phyloP scores from a whole-genome alignment of 345 rosid species.

The Aurinia saxatilis region DNA sequence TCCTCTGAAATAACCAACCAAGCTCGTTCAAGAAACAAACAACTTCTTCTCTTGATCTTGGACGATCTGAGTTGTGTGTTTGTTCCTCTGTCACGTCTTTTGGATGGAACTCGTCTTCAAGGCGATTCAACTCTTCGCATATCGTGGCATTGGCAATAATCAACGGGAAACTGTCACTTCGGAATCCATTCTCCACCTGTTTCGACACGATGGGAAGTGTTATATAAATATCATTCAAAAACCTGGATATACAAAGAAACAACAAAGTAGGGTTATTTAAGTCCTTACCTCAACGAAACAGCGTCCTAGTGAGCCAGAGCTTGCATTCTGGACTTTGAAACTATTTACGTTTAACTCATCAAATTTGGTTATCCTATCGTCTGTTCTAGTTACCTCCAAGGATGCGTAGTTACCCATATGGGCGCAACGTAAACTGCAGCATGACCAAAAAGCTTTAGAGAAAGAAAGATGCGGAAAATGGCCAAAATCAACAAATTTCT shows the following conservation, averaged over 20 bases:
- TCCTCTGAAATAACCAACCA: constrained; percentile 83
- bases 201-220: constrained; percentile 3
- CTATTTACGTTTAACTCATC: constrained; percentile 48
- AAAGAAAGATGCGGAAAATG: not conserved
- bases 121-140: constrained; percentile 69
- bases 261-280: not conserved
- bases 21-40: constrained; percentile 79
- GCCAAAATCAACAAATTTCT: not conserved
- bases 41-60: constrained; percentile 57
- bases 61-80: constrained; percentile 30
- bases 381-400: constrained; percentile 37
- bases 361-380: constrained; percentile 18
- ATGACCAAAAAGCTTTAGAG: not conserved
- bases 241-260: not conserved
- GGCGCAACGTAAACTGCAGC: constrained; percentile 57
- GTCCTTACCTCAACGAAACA: constrained; percentile 70
- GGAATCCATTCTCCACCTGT: constrained; percentile 86
- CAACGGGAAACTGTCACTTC: constrained; percentile 72
- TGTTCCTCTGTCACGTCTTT: constrained; percentile 38
- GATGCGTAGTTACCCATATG: constrained; percentile 54
- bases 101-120: constrained; percentile 54
- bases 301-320: constrained; percentile 44
- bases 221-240: not conserved
- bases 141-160: constrained; percentile 67
- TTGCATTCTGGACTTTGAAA: constrained; percentile 36